phyloP scores from a whole-genome alignment of 2,329 filamentous ascomycete species.

The Aspergillus neotritici region DNA sequence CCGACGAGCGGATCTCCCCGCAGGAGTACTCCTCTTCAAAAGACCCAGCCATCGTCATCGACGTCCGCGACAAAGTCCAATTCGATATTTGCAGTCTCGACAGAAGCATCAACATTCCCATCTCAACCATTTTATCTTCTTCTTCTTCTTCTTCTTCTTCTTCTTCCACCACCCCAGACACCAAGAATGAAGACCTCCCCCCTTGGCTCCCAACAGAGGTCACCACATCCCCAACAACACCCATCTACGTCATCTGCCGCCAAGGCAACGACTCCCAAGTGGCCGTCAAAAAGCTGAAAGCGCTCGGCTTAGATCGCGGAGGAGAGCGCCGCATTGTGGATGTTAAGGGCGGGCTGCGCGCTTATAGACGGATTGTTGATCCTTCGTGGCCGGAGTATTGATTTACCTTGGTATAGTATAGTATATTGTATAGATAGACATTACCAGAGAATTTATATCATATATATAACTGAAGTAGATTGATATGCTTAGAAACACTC shows the following conservation, averaged over 20 bases:
- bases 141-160: neutral
- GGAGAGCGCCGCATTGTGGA: conserved; percentile 35
- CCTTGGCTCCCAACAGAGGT: conserved; percentile 27
- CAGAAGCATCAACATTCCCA: conserved; percentile 61
- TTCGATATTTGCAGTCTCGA: conserved; percentile 73
- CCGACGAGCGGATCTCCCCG: conserved; percentile 64
- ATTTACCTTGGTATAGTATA: neutral
- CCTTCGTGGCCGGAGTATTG: conserved; percentile 39
- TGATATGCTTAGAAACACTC: no score
- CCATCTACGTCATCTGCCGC: conserved; percentile 44
- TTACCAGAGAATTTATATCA: no score
- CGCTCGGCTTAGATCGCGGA: conserved; percentile 30
- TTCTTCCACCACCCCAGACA: neutral
- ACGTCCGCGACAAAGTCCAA: conserved; percentile 79
- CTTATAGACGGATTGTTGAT: conserved; percentile 41
- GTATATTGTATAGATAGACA: no score
- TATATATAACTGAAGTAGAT: no score
- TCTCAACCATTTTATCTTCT: conserved; percentile 37
- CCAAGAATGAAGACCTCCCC: conserved; percentile 10
- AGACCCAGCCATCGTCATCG: conserved; percentile 56
- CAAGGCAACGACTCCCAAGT: conserved; percentile 47
- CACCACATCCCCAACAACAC: conserved; percentile 17
- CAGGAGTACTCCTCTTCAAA: conserved; percentile 46
- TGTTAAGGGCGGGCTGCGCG: conserved; percentile 38
- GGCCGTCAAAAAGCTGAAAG: conserved; percentile 39